Evolutionary conservation across 2,329 filamentous ascomycete genomes (phyloP), one percentile per base, ranked within the genome.

Genomic region (Penicillium carneum): DNA sequence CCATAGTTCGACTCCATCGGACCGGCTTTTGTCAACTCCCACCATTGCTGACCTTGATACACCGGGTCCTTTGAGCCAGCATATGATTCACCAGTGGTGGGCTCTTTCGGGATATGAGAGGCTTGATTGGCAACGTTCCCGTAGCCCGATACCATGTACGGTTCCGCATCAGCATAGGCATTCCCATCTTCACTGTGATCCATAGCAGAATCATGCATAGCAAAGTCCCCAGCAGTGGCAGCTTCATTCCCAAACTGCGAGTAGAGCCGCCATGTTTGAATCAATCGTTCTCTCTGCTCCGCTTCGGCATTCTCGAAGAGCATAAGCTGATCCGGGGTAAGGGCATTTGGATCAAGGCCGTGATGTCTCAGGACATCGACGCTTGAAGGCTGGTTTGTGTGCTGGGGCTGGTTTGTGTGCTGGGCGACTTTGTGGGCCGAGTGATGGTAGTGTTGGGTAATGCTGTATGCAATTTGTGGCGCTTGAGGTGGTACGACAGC

Each of bases 121-220:
- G 91, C 88, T 56, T 86, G 83, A 60, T 83, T 82, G 61, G 89
- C 87, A 59, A 90, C 79, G 71, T 86, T 82, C 70, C 92, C 90
- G 73, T 96, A 97, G 14, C 93, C 93, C 7, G 87, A 89, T 49
- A 86, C 77, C 86, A 97, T 96, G 77, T 97, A 97, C 0, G 92
- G 92, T 76, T 96, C 92, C 41, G 86, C 87, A 62, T 86, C 92
- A 41, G 86, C 87, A 63, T 86, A 83, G 47, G 76, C 64, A 71
- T 78, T 20, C 67, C 69, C 52, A 62, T 69, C 58, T 29, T 65
- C 64, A 12, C 45, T 52, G 10, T 50, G 23, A 12, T 71, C 71
- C 59, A 66, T 72, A 36, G 68, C 31, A 38, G 59, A 62, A 46
- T 66, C 74, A 12, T 73, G 45, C 49, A 52, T 54, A 2, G 54